Conservation (phyloP, 805 yeast genomes). For the Hanseniaspora singularis region DNA sequence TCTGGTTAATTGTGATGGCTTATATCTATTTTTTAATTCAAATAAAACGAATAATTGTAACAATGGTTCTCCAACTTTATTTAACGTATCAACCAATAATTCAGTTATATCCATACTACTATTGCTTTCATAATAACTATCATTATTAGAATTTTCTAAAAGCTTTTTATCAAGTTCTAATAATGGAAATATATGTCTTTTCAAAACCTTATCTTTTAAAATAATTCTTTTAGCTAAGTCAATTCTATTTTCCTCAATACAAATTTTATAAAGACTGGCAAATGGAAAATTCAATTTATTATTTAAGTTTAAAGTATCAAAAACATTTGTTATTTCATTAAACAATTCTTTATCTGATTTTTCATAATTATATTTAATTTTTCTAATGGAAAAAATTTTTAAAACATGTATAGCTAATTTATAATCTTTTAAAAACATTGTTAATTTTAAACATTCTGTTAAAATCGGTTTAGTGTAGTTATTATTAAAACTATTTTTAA, state of each 20-base stretch:
- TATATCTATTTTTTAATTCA: constrained; percentile 39
- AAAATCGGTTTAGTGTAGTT: constrained; percentile 44
- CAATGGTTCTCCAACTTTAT: constrained; percentile 17
- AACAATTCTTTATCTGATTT: constrained; percentile 50
- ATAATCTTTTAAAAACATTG: constrained; percentile 37
- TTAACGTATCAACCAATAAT: constrained; percentile 47
- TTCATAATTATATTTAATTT: constrained; percentile 44
- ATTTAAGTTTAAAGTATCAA: constrained; percentile 20
- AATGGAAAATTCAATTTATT: constrained; percentile 38
- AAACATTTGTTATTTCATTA: constrained; percentile 35
- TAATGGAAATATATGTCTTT: constrained; percentile 50
- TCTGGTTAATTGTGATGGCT: constrained; percentile 58
- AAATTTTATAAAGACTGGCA: constrained; percentile 47
- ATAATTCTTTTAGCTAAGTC: constrained; percentile 56
- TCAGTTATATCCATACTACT: constrained; percentile 40
- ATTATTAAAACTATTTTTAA: constrained; percentile 6
- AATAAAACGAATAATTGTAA: constrained; percentile 38
- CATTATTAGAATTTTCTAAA: constrained; percentile 44
- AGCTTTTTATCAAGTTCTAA: constrained; percentile 58
- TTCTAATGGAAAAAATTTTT: constrained; percentile 68
- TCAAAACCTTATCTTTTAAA: constrained; percentile 47
- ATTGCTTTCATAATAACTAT: constrained; percentile 25
- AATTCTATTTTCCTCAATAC: constrained; percentile 71
- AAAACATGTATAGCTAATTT: constrained; percentile 40
- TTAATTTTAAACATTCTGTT: constrained; percentile 49